Evolutionary conservation across 306 rosid genomes (phyloP).

Genomic region (Acacia confusa): DNA sequence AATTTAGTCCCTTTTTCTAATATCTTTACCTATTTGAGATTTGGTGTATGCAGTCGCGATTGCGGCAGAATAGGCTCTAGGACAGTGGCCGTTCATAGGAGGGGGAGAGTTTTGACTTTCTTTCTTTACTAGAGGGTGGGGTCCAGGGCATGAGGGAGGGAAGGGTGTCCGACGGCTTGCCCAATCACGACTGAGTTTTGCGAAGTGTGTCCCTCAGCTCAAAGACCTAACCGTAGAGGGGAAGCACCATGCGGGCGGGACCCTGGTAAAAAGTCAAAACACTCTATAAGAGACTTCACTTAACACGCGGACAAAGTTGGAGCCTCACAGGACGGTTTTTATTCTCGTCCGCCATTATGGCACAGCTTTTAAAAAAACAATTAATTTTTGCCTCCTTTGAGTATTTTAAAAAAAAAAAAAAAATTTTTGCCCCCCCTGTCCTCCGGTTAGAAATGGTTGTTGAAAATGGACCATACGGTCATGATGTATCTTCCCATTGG

Average conservation of each 20-base stretch:
- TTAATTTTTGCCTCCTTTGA: neutral
- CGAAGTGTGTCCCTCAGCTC: constrained; percentile 29
- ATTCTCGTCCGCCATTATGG: constrained; percentile 26
- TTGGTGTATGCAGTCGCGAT: neutral
- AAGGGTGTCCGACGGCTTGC: neutral
- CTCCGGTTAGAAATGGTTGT: constrained; percentile 24
- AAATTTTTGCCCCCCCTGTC: no score
- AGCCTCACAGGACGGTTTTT: constrained; percentile 26
- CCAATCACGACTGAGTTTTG: constrained; percentile 40
- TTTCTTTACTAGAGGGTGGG: neutral
- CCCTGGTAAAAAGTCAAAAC: constrained; percentile 67
- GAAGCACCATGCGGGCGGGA: constrained; percentile 33
- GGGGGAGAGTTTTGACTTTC: constrained; percentile 5
- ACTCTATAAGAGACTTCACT: constrained; percentile 15
- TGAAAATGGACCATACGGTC: constrained; percentile 60
- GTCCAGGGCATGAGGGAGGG: neutral
- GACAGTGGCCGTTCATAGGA: neutral
- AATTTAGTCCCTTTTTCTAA: neutral
- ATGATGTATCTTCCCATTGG: constrained; percentile 77
- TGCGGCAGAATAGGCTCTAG: neutral
- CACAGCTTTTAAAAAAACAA: neutral
- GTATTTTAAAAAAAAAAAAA: no score
- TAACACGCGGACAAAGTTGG: constrained; percentile 44
- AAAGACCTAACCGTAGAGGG: constrained; percentile 31
- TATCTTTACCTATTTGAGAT: neutral